Percentiles rank a stretch among this genome's conserved stretches.
phyloP scores from a whole-genome alignment of 805 yeast genomes.

The Wickerhamomyces hampshirensis region DNA sequence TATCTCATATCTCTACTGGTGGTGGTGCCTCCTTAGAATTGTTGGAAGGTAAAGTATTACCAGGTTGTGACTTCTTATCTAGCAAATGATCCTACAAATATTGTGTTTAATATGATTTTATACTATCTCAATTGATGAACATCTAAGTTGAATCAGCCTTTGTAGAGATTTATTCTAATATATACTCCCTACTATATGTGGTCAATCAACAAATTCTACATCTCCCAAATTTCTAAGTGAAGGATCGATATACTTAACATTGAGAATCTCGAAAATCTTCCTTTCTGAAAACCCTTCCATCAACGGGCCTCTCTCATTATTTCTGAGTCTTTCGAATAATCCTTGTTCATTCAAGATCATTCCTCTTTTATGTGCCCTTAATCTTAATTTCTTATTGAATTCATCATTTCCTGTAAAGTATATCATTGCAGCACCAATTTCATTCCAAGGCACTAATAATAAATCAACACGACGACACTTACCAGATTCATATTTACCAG shows the following conservation, averaged over 20 bases:
- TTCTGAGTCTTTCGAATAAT: slow-evolving; percentile 26
- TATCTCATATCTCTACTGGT: slow-evolving; percentile 98
- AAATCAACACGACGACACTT: slow-evolving; percentile 52
- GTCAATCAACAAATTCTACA: too few species aligned
- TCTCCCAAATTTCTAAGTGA: too few species aligned
- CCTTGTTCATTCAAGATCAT: slow-evolving; percentile 39
- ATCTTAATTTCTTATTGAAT: slow-evolving; percentile 44
- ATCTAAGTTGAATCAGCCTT: too few species aligned
- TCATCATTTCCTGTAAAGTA: slow-evolving; percentile 53
- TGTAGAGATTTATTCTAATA: too few species aligned
- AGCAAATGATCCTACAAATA: slow-evolving; percentile 46
- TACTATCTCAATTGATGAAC: not conserved
- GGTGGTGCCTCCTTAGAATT: slow-evolving; percentile 99
- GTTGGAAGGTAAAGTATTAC: slow-evolving; percentile 96
- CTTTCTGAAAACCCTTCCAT: slow-evolving; percentile 41
- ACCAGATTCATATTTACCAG: slow-evolving; percentile 27
- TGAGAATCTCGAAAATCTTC: slow-evolving; percentile 40
- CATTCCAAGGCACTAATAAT: slow-evolving; percentile 39
- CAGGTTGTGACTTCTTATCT: slow-evolving; percentile 94
- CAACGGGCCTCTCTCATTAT: slow-evolving; percentile 17
- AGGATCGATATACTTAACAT: slow-evolving; percentile 31
- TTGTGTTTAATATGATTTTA: not conserved
- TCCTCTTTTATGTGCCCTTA: slow-evolving; percentile 37
- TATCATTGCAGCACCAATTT: slow-evolving; percentile 42
- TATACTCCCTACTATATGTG: too few species aligned